Evolutionary conservation across 2,329 filamentous ascomycete genomes (phyloP).

Genomic region (Ceratocystis eucalypticola): DNA sequence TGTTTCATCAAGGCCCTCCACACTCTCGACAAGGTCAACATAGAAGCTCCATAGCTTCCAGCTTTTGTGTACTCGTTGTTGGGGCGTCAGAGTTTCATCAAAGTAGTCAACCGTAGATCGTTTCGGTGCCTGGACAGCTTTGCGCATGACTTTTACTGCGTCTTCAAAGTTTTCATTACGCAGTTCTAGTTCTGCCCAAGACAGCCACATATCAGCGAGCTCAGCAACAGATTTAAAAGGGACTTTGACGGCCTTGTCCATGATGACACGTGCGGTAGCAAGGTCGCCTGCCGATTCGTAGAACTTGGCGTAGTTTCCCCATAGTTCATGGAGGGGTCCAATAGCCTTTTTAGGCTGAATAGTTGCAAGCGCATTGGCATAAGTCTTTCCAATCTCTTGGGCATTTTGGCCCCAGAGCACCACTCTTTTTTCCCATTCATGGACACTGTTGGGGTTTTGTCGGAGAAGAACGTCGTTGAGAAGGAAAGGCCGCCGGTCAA

Average conservation of each 20-base stretch:
- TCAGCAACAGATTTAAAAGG: slow-evolving; percentile 97
- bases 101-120: slow-evolving; percentile 98
- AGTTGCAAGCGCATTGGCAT: slow-evolving; percentile 83
- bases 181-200: slow-evolving; percentile 97
- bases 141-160: slow-evolving; percentile 90
- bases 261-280: slow-evolving; percentile 73
- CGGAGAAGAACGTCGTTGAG: slow-evolving; percentile 90
- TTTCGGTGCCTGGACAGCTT: slow-evolving; percentile 93
- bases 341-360: slow-evolving; percentile 90
- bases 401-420: slow-evolving; percentile 91
- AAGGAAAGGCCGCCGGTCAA: slow-evolving; percentile 91
- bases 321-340: slow-evolving; percentile 86
- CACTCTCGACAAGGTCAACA: slow-evolving; percentile 91
- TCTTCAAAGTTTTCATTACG: slow-evolving; percentile 92
- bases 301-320: slow-evolving; percentile 94
- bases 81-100: slow-evolving; percentile 82
- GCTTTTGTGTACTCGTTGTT: slow-evolving; percentile 95
- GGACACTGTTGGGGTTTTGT: slow-evolving; percentile 91
- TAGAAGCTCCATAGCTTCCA: slow-evolving; percentile 99
- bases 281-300: slow-evolving; percentile 83
- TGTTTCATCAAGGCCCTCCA: slow-evolving; percentile 80
- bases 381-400: slow-evolving; percentile 80
- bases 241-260: slow-evolving; percentile 96
- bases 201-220: slow-evolving; percentile 95
- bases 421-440: slow-evolving; percentile 96